phyloP scores from a whole-genome alignment of 1,139 yeast genomes.

The Geotrichum restrictum region DNA sequence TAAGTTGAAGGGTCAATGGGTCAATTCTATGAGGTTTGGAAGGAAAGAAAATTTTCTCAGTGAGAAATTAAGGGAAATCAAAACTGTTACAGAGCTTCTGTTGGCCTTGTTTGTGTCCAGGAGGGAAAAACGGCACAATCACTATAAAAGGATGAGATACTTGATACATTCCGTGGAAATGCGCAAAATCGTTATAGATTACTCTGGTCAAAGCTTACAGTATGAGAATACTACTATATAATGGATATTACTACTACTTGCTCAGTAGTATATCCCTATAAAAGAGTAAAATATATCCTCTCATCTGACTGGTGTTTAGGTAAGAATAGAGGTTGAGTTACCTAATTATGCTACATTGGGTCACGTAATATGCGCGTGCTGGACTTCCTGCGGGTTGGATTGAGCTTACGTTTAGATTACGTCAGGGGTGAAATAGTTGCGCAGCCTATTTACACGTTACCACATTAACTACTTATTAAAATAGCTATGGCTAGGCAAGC shows the following conservation, averaged over 20 bases:
- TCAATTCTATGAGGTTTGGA: not conserved
- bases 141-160: not conserved
- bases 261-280: not conserved
- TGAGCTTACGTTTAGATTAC: not conserved
- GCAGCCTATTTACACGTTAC: no score
- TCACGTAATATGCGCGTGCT: conserved; percentile 8
- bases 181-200: no score
- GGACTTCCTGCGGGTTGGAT: not conserved
- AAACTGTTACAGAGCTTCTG: no score
- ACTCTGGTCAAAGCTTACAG: not conserved
- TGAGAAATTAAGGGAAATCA: no score
- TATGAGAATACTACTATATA: not conserved
- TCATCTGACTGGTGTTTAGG: conserved; percentile 1
- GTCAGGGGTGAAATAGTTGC: no score
- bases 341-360: conserved; percentile 2
- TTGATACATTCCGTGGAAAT: no score
- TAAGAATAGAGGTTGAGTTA: not conserved
- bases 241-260: no score
- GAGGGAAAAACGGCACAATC: not conserved
- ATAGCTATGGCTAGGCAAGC: no score
- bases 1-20: not conserved
- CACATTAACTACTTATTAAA: no score
- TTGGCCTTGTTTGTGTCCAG: no score
- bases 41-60: not conserved
- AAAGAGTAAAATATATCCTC: not conserved